Evolutionary conservation across 1,139 yeast genomes (phyloP).

Genomic region (Magnusiomyces ingens): DNA sequence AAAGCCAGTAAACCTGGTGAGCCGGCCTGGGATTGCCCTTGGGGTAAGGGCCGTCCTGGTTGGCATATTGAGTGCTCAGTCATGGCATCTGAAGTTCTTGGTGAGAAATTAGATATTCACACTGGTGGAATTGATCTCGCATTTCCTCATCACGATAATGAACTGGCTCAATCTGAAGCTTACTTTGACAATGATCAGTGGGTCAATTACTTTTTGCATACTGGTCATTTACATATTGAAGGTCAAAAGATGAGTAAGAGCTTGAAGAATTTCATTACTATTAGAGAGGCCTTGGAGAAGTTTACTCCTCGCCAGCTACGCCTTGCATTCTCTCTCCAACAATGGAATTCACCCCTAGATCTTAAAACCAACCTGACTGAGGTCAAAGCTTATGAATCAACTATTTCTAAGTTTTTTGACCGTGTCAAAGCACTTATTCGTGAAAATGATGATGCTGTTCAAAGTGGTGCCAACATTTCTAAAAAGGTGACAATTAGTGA

Average conservation of each 20-base stretch:
- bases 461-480: slow-evolving; percentile 57
- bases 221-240: slow-evolving; percentile 95
- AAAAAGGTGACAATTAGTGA: slow-evolving; percentile 50
- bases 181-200: slow-evolving; percentile 84
- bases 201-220: slow-evolving; percentile 94
- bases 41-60: slow-evolving; percentile 99
- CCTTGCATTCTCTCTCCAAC: slow-evolving; percentile 80
- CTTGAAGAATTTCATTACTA: slow-evolving; percentile 88
- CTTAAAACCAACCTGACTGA: slow-evolving; percentile 75
- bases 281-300: slow-evolving; percentile 73
- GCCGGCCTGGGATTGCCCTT: slow-evolving; percentile 90
- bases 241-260: slow-evolving; percentile 98
- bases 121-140: slow-evolving; percentile 97
- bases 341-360: slow-evolving; percentile 90
- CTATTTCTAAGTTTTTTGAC: slow-evolving; percentile 75
- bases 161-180: slow-evolving; percentile 95
- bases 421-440: slow-evolving; percentile 72
- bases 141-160: slow-evolving; percentile 99
- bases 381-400: slow-evolving; percentile 66
- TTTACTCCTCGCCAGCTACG: slow-evolving; percentile 78
- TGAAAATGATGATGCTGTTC: slow-evolving; percentile 40
- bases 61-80: slow-evolving; percentile 99
- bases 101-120: slow-evolving; percentile 83
- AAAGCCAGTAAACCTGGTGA: slow-evolving; percentile 95
- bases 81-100: slow-evolving; percentile 90